These are phyloP conservation scores for Alternaria hordeiaustralica DNA, from an alignment of 2,329 filamentous ascomycete genomes.

Conservation along the genomic window DNA sequence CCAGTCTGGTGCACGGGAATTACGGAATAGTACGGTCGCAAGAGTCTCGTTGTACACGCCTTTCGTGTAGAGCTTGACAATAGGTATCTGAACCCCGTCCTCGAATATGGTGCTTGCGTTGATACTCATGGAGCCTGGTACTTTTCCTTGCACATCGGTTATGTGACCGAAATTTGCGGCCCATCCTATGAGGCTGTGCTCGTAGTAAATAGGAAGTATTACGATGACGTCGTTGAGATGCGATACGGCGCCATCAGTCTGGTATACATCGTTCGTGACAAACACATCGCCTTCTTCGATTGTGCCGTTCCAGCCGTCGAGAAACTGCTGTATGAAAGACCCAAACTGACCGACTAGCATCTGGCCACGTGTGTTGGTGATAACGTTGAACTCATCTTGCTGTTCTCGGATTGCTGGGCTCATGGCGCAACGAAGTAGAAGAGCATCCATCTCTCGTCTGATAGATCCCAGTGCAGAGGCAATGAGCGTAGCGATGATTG, in stretches of 20 bases:
- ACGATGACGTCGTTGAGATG: conserved; percentile 61
- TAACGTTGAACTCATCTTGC: conserved; percentile 62
- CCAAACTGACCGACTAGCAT: conserved; percentile 62
- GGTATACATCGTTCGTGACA: conserved; percentile 60
- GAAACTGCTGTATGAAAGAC: conserved; percentile 57
- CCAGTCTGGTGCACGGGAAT: conserved; percentile 58
- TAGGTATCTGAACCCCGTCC: conserved; percentile 59
- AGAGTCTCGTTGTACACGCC: conserved; percentile 55
- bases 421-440: conserved; percentile 60
- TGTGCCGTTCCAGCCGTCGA: conserved; percentile 55
- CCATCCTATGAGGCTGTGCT: conserved; percentile 56
- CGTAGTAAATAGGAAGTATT: conserved; percentile 56
- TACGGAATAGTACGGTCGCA: conserved; percentile 56
- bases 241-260: conserved; percentile 57
- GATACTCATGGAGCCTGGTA: conserved; percentile 60
- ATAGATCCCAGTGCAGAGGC: conserved; percentile 56
- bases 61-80: conserved; percentile 55
- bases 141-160: conserved; percentile 55
- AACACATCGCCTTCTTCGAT: conserved; percentile 60
- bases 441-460: conserved; percentile 58
- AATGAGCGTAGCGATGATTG: conserved; percentile 54
- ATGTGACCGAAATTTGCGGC: conserved; percentile 60
- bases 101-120: conserved; percentile 57
- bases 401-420: conserved; percentile 59
- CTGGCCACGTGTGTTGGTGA: conserved; percentile 56